phyloP scores from a whole-genome alignment of 257 asterid species.

The Nicotiana attenuata region DNA sequence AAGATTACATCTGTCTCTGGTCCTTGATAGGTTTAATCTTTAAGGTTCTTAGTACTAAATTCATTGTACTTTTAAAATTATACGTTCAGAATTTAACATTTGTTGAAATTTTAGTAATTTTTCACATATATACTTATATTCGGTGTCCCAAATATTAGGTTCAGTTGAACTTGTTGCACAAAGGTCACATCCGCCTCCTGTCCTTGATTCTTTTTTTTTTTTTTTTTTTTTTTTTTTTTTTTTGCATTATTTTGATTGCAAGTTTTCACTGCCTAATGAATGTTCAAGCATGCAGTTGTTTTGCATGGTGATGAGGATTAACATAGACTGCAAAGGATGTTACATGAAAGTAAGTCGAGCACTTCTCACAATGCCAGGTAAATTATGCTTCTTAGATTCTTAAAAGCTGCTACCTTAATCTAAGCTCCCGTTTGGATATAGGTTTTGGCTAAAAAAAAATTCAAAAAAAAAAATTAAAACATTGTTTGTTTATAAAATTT shows the following conservation, averaged over 20 bases:
- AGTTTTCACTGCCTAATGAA: background rate
- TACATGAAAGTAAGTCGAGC: conserved; percentile 13
- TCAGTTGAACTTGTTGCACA: too few relatives aligned
- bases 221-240: background rate
- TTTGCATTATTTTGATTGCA: background rate
- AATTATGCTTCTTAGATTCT: background rate
- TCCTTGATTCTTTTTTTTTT: background rate
- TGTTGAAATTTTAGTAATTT: background rate
- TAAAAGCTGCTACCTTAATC: background rate
- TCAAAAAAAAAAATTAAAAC: too few relatives aligned
- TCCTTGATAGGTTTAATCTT: too few relatives aligned
- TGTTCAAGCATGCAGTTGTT: background rate
- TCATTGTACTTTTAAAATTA: background rate
- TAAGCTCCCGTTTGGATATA: background rate
- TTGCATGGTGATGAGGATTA: conserved; percentile 22
- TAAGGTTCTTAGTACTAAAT: background rate
- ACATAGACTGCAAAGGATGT: conserved; percentile 20
- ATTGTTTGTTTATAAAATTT: too few relatives aligned
- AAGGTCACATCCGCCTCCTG: too few relatives aligned
- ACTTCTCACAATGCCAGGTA: conserved; percentile 19
- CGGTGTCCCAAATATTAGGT: background rate
- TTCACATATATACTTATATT: background rate
- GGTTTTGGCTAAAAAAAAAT: too few relatives aligned
- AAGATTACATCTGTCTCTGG: too few relatives aligned
- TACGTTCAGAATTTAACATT: background rate